phyloP scores from a whole-genome alignment of 2,329 filamentous ascomycete species.

The Xylariaceae sp. region DNA sequence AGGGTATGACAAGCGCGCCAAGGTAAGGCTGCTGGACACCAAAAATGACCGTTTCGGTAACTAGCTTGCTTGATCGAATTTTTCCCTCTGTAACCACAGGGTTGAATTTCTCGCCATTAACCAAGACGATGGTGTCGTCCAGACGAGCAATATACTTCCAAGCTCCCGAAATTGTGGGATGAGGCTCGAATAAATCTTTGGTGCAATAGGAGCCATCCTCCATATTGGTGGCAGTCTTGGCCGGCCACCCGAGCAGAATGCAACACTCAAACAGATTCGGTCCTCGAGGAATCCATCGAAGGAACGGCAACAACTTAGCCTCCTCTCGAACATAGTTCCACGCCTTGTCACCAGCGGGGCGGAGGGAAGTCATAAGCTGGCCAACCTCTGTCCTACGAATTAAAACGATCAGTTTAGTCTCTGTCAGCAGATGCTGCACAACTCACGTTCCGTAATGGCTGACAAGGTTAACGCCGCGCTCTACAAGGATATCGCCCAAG shows the following conservation, averaged over 20 bases:
- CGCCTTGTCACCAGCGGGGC: slow-evolving; percentile 56
- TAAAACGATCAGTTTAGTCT: neutral
- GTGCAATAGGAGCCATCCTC: slow-evolving; percentile 45
- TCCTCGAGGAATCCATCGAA: slow-evolving; percentile 42
- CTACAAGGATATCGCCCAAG: slow-evolving; percentile 59
- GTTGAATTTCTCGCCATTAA: slow-evolving; percentile 45
- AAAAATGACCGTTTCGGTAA: slow-evolving; percentile 60
- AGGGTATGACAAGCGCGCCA: slow-evolving; percentile 48
- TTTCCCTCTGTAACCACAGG: slow-evolving; percentile 49
- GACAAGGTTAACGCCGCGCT: slow-evolving; percentile 59
- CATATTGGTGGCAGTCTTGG: slow-evolving; percentile 44
- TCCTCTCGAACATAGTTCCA: slow-evolving; percentile 66
- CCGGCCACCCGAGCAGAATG: slow-evolving; percentile 46
- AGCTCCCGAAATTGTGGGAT: slow-evolving; percentile 42
- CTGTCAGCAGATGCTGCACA: neutral
- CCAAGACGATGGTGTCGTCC: slow-evolving; percentile 45
- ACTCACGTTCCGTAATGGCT: slow-evolving; percentile 63
- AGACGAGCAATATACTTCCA: slow-evolving; percentile 46
- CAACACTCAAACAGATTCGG: slow-evolving; percentile 46
- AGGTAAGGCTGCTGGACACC: slow-evolving; percentile 54
- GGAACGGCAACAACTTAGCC: slow-evolving; percentile 47
- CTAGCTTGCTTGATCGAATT: slow-evolving; percentile 51
- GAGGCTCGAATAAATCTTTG: slow-evolving; percentile 45
- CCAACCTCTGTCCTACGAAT: slow-evolving; percentile 59
- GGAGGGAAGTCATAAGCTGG: slow-evolving; percentile 65